These are phyloP conservation scores for Biancaea sappan DNA, from an alignment of 306 rosid species.

Conservation along the genomic window DNA sequence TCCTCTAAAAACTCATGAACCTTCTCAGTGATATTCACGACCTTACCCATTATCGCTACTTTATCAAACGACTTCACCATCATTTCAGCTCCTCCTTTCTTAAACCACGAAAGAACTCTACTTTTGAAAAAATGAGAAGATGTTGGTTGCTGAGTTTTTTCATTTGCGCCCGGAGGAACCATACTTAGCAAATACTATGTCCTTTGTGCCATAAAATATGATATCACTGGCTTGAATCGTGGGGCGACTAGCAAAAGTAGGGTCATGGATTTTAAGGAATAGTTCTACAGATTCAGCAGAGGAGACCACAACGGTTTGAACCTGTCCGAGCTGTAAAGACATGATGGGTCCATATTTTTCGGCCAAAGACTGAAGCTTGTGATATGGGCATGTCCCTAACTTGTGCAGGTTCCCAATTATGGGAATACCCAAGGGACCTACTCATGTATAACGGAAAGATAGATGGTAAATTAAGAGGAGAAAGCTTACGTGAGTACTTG, in stretches of 20 bases:
- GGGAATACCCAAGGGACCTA: slow-evolving; percentile 45
- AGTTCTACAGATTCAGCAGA: slow-evolving; percentile 52
- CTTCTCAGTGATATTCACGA: slow-evolving; percentile 1
- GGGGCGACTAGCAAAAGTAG: slow-evolving; percentile 35
- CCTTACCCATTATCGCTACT: background rate
- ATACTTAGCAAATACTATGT: slow-evolving; percentile 7
- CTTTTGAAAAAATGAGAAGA: slow-evolving; percentile 24
- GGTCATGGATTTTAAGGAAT: slow-evolving; percentile 61
- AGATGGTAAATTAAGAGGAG: too few species aligned
- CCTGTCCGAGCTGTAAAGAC: slow-evolving; percentile 46
- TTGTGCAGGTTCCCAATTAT: slow-evolving; percentile 53
- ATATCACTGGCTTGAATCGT: slow-evolving; percentile 4
- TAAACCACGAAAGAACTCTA: slow-evolving; percentile 15
- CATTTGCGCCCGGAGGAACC: slow-evolving; percentile 39
- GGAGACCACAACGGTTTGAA: slow-evolving; percentile 37
- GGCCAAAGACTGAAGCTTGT: slow-evolving; percentile 45
- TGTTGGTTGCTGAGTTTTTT: slow-evolving; percentile 36
- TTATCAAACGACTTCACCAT: background rate
- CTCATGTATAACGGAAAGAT: too few species aligned
- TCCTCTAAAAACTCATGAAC: background rate
- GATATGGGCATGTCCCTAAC: slow-evolving; percentile 48
- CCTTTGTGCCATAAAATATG: slow-evolving; percentile 34
- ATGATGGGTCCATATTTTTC: slow-evolving; percentile 50
- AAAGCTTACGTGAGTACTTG: too few species aligned
- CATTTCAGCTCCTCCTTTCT: too few species aligned